These are phyloP conservation scores for Xylaria palmicola DNA, from an alignment of 495 filamentous ascomycete species.

Conservation along the genomic window DNA sequence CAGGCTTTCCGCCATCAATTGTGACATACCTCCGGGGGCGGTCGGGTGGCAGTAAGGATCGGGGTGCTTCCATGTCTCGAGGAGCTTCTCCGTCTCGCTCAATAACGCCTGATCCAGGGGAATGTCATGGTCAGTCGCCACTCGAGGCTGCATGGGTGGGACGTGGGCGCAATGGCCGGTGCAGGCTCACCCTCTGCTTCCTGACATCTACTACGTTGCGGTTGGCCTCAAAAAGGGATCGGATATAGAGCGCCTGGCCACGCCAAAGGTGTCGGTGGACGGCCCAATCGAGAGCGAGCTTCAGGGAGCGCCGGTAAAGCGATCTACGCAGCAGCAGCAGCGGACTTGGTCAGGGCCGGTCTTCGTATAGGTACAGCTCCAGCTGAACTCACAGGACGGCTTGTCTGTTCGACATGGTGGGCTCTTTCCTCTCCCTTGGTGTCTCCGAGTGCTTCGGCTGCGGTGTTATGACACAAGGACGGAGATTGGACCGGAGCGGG, in stretches of 20 bases:
- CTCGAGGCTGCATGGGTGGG: background rate
- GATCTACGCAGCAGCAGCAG: slow-evolving; percentile 59
- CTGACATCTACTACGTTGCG: slow-evolving; percentile 80
- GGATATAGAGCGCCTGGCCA: slow-evolving; percentile 92
- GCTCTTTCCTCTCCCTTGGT: slow-evolving; percentile 4
- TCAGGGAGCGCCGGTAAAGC: slow-evolving; percentile 89
- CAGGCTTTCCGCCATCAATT: background rate
- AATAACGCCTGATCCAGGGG: slow-evolving; percentile 61
- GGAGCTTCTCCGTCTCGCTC: slow-evolving; percentile 78
- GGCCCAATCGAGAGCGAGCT: slow-evolving; percentile 91
- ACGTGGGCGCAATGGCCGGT: background rate
- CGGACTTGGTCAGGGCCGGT: slow-evolving; percentile 16
- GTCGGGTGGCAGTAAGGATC: slow-evolving; percentile 87
- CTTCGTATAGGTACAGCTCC: background rate
- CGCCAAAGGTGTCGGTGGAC: slow-evolving; percentile 90
- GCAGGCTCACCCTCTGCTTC: slow-evolving; percentile 71
- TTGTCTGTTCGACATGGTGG: slow-evolving; percentile 45
- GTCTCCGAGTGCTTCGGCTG: background rate
- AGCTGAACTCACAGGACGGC: slow-evolving; percentile 45
- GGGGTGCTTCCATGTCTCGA: slow-evolving; percentile 96
- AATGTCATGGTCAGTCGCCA: background rate
- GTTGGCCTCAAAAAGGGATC: slow-evolving; percentile 93
- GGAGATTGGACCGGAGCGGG: background rate
- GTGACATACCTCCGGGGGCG: slow-evolving; percentile 85
- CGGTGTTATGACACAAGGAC: slow-evolving; percentile 9